A percentile compares a stretch with the other conserved stretches of the same genome.
Conservation (phyloP, 257 asterid species). For the Perilla frutescens region DNA sequence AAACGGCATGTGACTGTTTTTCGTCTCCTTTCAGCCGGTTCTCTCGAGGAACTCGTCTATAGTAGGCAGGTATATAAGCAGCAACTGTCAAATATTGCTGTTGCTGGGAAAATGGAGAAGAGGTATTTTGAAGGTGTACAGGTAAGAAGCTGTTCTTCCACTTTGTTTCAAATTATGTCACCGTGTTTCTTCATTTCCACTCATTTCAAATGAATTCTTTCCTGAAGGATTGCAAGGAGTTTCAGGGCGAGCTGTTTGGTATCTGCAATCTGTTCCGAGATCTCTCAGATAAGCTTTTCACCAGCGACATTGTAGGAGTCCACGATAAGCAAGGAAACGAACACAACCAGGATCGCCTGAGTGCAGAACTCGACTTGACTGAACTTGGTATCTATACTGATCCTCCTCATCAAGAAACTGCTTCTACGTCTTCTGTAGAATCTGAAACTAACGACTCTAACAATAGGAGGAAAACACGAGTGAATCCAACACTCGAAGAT, state of each 20-base stretch:
- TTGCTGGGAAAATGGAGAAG: constrained; percentile 86
- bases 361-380: constrained; percentile 40
- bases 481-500: constrained; percentile 56
- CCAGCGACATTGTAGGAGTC: constrained; percentile 78
- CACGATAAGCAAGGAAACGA: constrained; percentile 56
- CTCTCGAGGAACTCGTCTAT: constrained; percentile 95
- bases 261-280: constrained; percentile 88
- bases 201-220: constrained; percentile 25
- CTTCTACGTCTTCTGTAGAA: constrained; percentile 30
- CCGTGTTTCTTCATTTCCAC: constrained; percentile 10
- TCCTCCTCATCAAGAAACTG: constrained; percentile 41
- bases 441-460: constrained; percentile 36
- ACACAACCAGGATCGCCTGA: constrained; percentile 24
- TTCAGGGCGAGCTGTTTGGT: constrained; percentile 93
- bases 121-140: constrained; percentile 97
- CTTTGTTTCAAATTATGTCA: constrained; percentile 1
- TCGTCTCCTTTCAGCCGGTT: constrained; percentile 96
- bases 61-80: constrained; percentile 93
- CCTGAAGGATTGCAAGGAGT: constrained; percentile 79
- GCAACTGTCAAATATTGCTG: constrained; percentile 90
- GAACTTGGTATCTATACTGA: constrained; percentile 47
- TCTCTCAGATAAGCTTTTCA: constrained; percentile 87
- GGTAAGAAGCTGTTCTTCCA: constrained; percentile 45
- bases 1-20: constrained; percentile 88
- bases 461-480: constrained; percentile 34